Evolutionary conservation across 2,329 filamentous ascomycete genomes (phyloP), one percentile per base, ranked within the genome.

Genomic region (Pseudocercospora ulei): DNA sequence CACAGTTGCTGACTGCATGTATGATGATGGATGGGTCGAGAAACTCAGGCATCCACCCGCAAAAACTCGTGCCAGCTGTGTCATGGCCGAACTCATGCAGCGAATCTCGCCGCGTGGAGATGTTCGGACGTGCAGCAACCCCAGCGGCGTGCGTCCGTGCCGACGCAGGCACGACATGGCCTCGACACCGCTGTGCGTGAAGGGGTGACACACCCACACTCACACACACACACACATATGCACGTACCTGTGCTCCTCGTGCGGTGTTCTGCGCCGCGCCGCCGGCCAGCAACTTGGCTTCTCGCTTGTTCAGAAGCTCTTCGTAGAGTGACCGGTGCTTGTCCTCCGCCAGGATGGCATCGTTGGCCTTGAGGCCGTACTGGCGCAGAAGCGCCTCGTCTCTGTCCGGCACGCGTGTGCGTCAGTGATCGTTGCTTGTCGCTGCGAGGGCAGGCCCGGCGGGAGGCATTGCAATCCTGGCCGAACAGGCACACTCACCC

Each of bases 181-280:
- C n/a, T n/a, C n/a, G n/a, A n/a, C n/a, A n/a, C n/a, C n/a, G n/a
- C n/a, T n/a, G n/a, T n/a, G n/a, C n/a, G n/a, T n/a, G n/a, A n/a
- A n/a, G n/a, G n/a, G n/a, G n/a, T n/a, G n/a, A n/a, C n/a, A n/a
- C n/a, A n/a, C n/a, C n/a, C n/a, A n/a, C n/a, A n/a, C n/a, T n/a
- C n/a, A n/a, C n/a, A n/a, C n/a, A n/a, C n/a, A n/a, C n/a, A n/a
- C n/a, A n/a, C n/a, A n/a, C n/a, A n/a, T n/a, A n/a, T n/a, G 13
- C 14, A 34, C 54, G 39, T 67, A 74, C 72, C 64, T 90, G 84
- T 49, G 88, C 90, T 54, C 90, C 90, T 59, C 90, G 80, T 54
- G 90, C 88, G 38, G 86, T 92, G 75, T 98, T 98, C 70, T 98
- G 90, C 18, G 90, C 90, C 40, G 90, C 90, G 58, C 90, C 90